A percentile compares a stretch with the other conserved stretches of the same genome.
Conservation (phyloP, 1,284 basidiomycete species). For the Rhodotorula sp. region DNA sequence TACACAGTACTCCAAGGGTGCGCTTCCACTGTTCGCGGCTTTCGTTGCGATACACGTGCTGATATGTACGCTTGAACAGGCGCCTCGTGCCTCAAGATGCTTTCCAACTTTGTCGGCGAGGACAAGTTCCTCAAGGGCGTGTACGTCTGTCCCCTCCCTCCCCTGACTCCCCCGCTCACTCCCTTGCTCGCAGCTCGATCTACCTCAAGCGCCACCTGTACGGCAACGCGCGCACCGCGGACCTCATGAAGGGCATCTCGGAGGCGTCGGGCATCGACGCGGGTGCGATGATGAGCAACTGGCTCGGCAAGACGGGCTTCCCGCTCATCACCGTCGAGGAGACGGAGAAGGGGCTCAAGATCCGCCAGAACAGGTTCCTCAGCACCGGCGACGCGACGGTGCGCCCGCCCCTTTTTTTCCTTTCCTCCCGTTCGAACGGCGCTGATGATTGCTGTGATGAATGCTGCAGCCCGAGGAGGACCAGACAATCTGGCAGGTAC, state of each 20-base stretch:
- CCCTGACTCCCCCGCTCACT: not conserved
- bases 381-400: conserved; percentile 73
- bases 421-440: not conserved
- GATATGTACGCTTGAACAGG: no score
- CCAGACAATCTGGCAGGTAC: conserved; percentile 85
- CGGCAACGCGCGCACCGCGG: conserved; percentile 80
- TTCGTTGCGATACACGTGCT: conserved; percentile 51
- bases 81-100: conserved; percentile 91
- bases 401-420: not conserved
- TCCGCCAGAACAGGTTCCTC: conserved; percentile 88
- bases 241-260: conserved; percentile 88
- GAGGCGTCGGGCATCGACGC: conserved; percentile 77
- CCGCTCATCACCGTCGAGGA: conserved; percentile 80
- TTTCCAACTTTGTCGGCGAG: conserved; percentile 83
- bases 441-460: not conserved
- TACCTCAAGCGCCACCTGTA: conserved; percentile 88
- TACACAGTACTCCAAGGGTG: conserved; percentile 11
- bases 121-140: conserved; percentile 61
- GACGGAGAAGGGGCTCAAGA: conserved; percentile 59
- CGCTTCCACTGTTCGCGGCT: not conserved
- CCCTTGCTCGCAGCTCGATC: conserved; percentile 54
- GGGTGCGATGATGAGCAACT: conserved; percentile 82
- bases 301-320: conserved; percentile 74
- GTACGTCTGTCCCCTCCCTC: conserved; percentile 6
- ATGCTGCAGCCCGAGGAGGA: conserved; percentile 69